Evolutionary conservation across 192 early-diverging fungal genomes (phyloP), one percentile per base, ranked within the genome.

Genomic region (Lunasporangiospora selenospora): DNA sequence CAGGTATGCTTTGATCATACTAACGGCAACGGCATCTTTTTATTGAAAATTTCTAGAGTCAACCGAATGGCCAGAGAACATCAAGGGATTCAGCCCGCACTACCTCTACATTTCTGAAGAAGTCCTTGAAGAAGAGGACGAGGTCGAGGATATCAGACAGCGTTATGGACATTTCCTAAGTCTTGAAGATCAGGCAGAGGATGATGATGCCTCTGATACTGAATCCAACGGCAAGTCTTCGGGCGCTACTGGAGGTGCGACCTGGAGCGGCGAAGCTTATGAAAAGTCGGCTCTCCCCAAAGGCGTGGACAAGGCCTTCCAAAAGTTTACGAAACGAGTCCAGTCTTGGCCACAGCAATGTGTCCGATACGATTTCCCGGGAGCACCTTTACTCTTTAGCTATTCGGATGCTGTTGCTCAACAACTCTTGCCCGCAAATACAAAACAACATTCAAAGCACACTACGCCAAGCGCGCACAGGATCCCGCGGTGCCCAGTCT

Each of bases 201-300:
- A 75, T 19, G 37, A 57, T 21, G 71, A 77, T 26, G 73, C 67
- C 10, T 27, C 50, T 11, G 62, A 67, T 18, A 63, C 48, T n/a
- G 62, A 66, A 31, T n/a, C n/a, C n/a, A n/a, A n/a, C n/a, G n/a
- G n/a, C n/a, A 38, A 41, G 8, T 21, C 38, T 45, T 29, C 29
- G 18, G 53, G 41, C 18, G 37, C 21, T 34, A 49, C 6, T 3
- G 32, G 21, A n/a, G 61, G 58, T 31, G 79, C 56, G 1, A 64
- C 65, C 4, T 97, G 95, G 92, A 75, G 78, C 16, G 91, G 87
- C 16, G 95, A 97, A 49, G 77, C 79, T 5, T 97, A 97, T 64
- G 95, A 97, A 78, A 92, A 89, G 27, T 60, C 81, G 19, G 32
- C 66, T 1, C 66, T 88, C 7, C 90, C 92, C 24, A 85, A 85